Evolutionary conservation across 2,329 filamentous ascomycete species (phyloP), one percentile per base, ranked within the genome.

Genomic region (Aschersonia sp.): DNA sequence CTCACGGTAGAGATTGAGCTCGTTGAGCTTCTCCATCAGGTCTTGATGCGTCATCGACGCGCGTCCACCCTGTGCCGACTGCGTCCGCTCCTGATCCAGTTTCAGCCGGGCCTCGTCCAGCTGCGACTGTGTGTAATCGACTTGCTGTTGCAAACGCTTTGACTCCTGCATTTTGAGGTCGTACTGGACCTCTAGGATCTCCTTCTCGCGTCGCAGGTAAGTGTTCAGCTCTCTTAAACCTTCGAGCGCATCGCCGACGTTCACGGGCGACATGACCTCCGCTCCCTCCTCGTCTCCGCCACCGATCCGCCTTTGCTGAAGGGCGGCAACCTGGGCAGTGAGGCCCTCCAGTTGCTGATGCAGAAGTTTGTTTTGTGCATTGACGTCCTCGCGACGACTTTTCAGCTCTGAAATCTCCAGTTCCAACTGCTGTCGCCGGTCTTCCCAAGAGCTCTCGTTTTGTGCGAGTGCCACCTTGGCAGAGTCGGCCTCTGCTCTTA

Each of bases 151-250:
- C 42, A 96, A 67, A 47, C 92, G 81, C 65, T 94, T 94, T 47
- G 80, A 75, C 65, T 98, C 92, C 57, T 94, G 87, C 0, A 82
- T 75, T 57, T 91, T 89, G 43, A 97, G 73, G 56, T 96, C 89
- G 57, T 89, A 85, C 59, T 97, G 91, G n/a, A 96, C 87, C 56
- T 98, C 91, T 6, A 96, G 77, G 54, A 98, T 97, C 61, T 97
- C 92, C 71, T 97, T 98, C 67, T 98, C 94, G 42, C 88, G 84
- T 44, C 91, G 84, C 51, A 98, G 71, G 63, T 92, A 98, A 52
- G 79, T 84, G 66, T 94, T 94, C 49, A 98, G 78, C 58, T 97
- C 91, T 52, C 92, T 85, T 7, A 95, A 77, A 47, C 85, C 86
- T 54, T 88, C 85, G 7, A 82, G 69, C 41, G 78, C 80, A 38